These are phyloP conservation scores for Penicillium sp. DNA, from an alignment of 2,329 filamentous ascomycete species.

Conservation along the genomic window DNA sequence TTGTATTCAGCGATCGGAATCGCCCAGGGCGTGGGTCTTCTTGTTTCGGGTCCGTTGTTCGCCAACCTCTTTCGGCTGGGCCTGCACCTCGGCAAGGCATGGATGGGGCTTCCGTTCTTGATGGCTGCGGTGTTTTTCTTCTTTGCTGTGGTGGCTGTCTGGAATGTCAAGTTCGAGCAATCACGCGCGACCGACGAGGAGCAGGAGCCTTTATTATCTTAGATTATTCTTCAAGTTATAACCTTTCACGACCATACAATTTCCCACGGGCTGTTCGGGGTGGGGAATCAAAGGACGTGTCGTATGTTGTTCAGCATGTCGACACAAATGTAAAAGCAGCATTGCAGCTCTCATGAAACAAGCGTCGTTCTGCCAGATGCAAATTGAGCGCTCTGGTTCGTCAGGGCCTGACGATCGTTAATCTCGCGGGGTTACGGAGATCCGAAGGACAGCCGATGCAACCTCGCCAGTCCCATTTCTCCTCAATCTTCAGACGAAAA, in stretches of 20 bases:
- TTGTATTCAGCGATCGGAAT: conserved; percentile 31
- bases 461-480: conserved; percentile 10
- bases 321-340: too few species aligned
- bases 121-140: conserved; percentile 22
- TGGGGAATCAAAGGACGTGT: neutral
- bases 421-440: conserved; percentile 20
- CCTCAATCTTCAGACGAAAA: conserved; percentile 4
- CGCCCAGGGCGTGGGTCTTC: conserved; percentile 19
- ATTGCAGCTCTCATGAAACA: neutral
- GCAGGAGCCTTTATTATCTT: conserved; percentile 12
- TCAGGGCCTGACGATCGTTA: conserved; percentile 15
- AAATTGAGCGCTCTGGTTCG: neutral
- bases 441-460: conserved; percentile 23
- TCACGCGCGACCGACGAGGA: conserved; percentile 5
- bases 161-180: conserved; percentile 11
- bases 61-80: conserved; percentile 28
- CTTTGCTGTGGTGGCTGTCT: conserved; percentile 15
- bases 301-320: neutral
- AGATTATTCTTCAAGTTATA: neutral
- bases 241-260: neutral
- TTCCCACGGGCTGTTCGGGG: neutral
- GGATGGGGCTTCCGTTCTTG: conserved; percentile 32
- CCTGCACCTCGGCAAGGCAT: conserved; percentile 27
- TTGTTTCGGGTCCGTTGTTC: conserved; percentile 30
- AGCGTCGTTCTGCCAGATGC: neutral